Conservation (phyloP, 306 rosid genomes). For the Chamaecrista fasciculata region DNA sequence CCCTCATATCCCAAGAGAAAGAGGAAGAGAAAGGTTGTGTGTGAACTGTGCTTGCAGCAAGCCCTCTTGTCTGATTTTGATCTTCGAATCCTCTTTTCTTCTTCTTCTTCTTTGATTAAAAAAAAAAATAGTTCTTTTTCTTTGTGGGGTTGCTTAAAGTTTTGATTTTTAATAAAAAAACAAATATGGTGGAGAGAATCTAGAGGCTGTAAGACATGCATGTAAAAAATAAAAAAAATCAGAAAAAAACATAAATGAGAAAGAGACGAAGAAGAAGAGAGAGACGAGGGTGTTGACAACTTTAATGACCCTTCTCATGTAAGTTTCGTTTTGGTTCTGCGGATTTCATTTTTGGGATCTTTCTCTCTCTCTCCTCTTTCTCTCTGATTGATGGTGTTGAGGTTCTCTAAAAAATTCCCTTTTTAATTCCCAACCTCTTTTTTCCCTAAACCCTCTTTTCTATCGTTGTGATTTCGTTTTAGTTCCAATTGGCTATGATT, state of each 20-base stretch:
- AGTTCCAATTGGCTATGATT: too few species aligned
- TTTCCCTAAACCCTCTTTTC: too few species aligned
- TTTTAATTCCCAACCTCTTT: conserved; percentile 37
- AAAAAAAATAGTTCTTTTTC: not conserved
- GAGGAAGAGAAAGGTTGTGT: too few species aligned
- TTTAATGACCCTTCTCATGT: conserved; percentile 58
- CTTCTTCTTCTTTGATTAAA: not conserved
- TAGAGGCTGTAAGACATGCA: conserved; percentile 38
- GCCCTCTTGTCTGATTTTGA: conserved; percentile 27
- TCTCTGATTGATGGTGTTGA: conserved; percentile 40
- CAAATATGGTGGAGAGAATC: conserved; percentile 49
- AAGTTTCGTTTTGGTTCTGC: conserved; percentile 50
- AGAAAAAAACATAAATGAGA: conserved; percentile 40
- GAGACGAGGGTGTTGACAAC: conserved; percentile 41
- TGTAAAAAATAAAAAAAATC: not conserved
- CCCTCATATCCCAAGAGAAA: too few species aligned
- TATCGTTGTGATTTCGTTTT: too few species aligned
- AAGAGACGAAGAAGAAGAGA: conserved; percentile 27
- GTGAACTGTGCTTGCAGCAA: conserved; percentile 4
- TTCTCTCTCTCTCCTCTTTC: conserved; percentile 36
- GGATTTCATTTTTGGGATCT: conserved; percentile 42
- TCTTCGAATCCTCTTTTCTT: not conserved
- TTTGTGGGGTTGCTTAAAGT: too few species aligned
- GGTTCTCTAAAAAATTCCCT: conserved; percentile 27
- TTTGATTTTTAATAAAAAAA: conserved; percentile 7